Conservation (phyloP, 106 monocot species). For the Dactylorhiza incarnata region DNA sequence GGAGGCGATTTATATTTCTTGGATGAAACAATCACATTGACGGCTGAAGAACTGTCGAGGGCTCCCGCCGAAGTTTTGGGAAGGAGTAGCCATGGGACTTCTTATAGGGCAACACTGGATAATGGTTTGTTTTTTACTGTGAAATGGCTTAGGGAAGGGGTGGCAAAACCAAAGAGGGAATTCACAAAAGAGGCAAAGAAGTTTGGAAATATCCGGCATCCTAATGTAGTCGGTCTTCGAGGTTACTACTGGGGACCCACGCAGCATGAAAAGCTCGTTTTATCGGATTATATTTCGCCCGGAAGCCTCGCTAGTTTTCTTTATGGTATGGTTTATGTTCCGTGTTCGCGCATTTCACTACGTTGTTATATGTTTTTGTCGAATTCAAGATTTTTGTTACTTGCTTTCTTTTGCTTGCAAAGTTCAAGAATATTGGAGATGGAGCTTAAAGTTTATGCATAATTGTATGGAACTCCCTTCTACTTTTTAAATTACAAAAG, state of each 20-base stretch:
- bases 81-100: conserved; percentile 96
- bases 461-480: no score
- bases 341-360: not conserved
- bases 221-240: conserved; percentile 81
- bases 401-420: no score
- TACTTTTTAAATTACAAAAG: no score
- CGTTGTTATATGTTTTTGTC: no score
- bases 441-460: no score
- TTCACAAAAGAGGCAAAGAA: conserved; percentile 89
- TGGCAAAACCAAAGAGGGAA: conserved; percentile 92
- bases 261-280: conserved; percentile 86
- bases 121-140: conserved; percentile 88
- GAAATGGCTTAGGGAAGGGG: conserved; percentile 94
- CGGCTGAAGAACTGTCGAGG: conserved; percentile 82
- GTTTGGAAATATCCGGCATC: conserved; percentile 90
- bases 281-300: conserved; percentile 82
- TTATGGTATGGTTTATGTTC: conserved; percentile 51
- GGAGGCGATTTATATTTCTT: conserved; percentile 85
- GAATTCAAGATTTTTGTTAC: no score
- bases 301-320: conserved; percentile 95
- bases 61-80: conserved; percentile 93
- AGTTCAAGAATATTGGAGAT: no score
- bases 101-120: conserved; percentile 81
- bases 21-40: conserved; percentile 83
- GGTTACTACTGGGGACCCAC: conserved; percentile 98